phyloP scores from a whole-genome alignment of 495 filamentous ascomycete genomes.

The Tuber calosporum region DNA sequence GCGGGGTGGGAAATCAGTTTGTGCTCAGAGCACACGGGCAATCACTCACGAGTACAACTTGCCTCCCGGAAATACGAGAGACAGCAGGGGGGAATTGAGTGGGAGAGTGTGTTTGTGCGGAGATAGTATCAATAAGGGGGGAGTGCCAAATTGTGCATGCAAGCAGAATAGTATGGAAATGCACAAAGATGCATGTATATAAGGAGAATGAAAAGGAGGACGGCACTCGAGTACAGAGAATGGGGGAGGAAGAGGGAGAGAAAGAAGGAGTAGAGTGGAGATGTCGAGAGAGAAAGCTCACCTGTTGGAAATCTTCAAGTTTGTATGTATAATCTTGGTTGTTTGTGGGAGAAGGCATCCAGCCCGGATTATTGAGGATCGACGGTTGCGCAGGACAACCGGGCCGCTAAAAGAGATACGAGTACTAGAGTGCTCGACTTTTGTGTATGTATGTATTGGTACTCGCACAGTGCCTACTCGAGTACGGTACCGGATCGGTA shows the following conservation, averaged over 20 bases:
- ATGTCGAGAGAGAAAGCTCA: constrained; percentile 1
- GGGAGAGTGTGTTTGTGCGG: neutral
- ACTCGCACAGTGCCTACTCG: neutral
- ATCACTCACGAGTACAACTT: constrained; percentile 2
- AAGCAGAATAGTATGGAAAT: neutral
- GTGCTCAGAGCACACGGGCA: neutral
- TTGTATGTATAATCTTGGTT: neutral
- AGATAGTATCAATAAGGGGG: neutral
- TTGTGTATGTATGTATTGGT: neutral
- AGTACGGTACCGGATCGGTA: neutral
- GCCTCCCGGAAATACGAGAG: neutral
- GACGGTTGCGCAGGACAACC: constrained; percentile 4
- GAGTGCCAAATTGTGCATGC: neutral
- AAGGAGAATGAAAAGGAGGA: neutral
- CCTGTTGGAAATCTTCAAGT: neutral
- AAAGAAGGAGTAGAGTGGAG: neutral
- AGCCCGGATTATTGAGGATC: neutral
- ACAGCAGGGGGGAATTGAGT: neutral
- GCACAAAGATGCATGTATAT: neutral
- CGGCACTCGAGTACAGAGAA: neutral
- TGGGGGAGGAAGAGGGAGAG: neutral
- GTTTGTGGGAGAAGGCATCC: neutral
- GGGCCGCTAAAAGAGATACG: neutral
- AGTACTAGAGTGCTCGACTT: neutral
- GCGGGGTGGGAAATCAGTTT: neutral